Base-by-base conservation (phyloP, 805 yeast genomes). In the Schwanniomyces occidentalis region DNA sequence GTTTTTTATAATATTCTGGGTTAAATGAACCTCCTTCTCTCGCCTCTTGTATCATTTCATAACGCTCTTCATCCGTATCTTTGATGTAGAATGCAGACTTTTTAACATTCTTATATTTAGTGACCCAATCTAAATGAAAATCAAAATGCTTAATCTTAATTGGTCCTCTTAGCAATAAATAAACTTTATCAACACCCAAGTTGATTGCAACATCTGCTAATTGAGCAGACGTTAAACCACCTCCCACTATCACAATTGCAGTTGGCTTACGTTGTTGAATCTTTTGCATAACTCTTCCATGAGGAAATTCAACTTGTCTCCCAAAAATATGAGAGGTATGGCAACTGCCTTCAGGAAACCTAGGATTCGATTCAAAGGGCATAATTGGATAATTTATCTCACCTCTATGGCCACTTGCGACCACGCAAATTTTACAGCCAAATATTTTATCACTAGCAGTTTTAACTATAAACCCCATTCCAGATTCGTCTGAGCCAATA, bases 71-170 rank as follows among this genome's bases (percentile, higher is more conserved):
- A 34, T 70, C 74, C 1, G 69, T 58, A 28, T 69, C 73, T 34
- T 52, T 51, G 44, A 66, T 61, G 53, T 69, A 70, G 30, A 65
- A 65, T 1, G 70, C 61, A 2, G 72, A 61, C 38, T 68, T 69
- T 48, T 66, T 63, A 16, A 63, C 66, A 37, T 69, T 71, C 39
- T 64, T 63, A 47, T 68, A 70, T 41, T 70, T 71, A n/a, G 75
- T 66, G 12, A 70, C 75, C 75, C 75, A 71, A 36, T 70, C 75
- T 30, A 70, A 50, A 40, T 68, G 73, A 41, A 70, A 69, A 38
- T 70, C 75, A 50, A 71, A 71, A 40, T 70, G 75, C 46, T 71
- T 69, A 30, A 69, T 57, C 36, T 66, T 69, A 21, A 68, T 37
- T 4, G 54, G 49, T 1, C 71, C 66, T 25, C 75, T 46, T 8